phyloP scores from a whole-genome alignment of 345 rosid species.

The Euphorbia pulcherrima region DNA sequence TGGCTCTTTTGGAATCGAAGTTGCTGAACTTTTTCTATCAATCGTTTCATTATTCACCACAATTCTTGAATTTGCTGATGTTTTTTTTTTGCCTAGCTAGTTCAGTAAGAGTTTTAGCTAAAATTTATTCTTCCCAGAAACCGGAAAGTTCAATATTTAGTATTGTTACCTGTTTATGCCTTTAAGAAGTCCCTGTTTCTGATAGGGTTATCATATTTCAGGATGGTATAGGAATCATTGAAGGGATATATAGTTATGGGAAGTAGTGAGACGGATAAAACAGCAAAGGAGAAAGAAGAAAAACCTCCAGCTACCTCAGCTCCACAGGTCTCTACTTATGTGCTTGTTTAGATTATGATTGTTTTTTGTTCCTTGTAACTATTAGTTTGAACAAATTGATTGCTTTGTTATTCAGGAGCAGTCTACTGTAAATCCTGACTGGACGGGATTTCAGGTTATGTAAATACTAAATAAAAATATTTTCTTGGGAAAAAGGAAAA shows the following conservation, averaged over 20 bases:
- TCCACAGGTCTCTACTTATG: constrained; percentile 53
- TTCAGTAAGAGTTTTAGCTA: not conserved
- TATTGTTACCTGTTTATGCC: not conserved
- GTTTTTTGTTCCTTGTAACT: constrained; percentile 5
- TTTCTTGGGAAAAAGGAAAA: no score
- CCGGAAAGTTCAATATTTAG: not conserved
- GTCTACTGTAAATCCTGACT: constrained; percentile 68
- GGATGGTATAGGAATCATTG: constrained; percentile 41
- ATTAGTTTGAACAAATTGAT: not conserved
- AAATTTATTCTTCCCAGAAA: not conserved
- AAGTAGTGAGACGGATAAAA: constrained; percentile 61
- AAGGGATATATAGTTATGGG: constrained; percentile 45
- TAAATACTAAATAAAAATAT: constrained; percentile 14
- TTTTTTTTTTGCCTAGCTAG: not conserved
- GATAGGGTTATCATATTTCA: constrained; percentile 20
- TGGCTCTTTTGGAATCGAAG: not conserved
- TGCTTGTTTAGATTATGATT: constrained; percentile 9
- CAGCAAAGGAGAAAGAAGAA: constrained; percentile 67
- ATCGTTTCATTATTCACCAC: not conserved
- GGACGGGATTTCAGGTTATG: constrained; percentile 94
- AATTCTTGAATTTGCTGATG: not conserved
- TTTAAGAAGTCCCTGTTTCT: not conserved
- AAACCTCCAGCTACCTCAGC: constrained; percentile 47
- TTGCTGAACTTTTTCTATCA: not conserved
- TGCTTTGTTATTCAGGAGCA: constrained; percentile 56